These are phyloP conservation scores for Ophiostoma populinum DNA, from an alignment of 2,329 filamentous ascomycete genomes.

Conservation along the genomic window DNA sequence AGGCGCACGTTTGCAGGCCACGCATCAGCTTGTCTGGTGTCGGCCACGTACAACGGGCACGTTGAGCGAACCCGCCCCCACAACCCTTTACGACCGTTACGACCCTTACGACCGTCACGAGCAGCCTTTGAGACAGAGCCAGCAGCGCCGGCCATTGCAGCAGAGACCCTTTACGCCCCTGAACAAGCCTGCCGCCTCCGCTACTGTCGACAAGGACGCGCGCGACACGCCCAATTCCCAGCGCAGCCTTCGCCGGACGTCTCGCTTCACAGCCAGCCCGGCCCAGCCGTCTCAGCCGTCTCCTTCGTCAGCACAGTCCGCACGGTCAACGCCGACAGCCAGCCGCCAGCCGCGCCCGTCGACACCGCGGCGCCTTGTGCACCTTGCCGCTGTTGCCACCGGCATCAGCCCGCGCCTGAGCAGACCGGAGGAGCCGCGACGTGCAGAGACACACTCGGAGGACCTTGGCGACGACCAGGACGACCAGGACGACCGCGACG, in stretches of 20 bases:
- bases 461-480: conserved; percentile 29
- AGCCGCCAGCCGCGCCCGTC: not conserved
- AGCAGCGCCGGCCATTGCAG: conserved; percentile 15
- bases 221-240: conserved; percentile 30
- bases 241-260: conserved; percentile 32
- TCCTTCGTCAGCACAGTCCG: not conserved
- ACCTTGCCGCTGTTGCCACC: conserved; percentile 29
- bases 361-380: conserved; percentile 18
- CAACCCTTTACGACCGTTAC: conserved; percentile 32
- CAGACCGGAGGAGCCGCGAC: conserved; percentile 11
- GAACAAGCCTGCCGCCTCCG: conserved; percentile 6
- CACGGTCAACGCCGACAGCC: not conserved
- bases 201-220: conserved; percentile 14
- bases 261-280: conserved; percentile 30
- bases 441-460: conserved; percentile 26
- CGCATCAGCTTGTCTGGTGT: conserved; percentile 10
- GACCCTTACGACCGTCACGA: conserved; percentile 31
- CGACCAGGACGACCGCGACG: conserved; percentile 14
- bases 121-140: conserved; percentile 11
- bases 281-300: conserved; percentile 15
- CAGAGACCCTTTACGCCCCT: conserved; percentile 19
- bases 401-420: conserved; percentile 27
- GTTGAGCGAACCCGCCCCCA: conserved; percentile 8
- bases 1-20: conserved; percentile 9
- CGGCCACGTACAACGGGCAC: conserved; percentile 7